These are phyloP conservation scores for Syncephalis fuscata DNA, from an alignment of 371 early-diverging fungal genomes.

Conservation along the genomic window DNA sequence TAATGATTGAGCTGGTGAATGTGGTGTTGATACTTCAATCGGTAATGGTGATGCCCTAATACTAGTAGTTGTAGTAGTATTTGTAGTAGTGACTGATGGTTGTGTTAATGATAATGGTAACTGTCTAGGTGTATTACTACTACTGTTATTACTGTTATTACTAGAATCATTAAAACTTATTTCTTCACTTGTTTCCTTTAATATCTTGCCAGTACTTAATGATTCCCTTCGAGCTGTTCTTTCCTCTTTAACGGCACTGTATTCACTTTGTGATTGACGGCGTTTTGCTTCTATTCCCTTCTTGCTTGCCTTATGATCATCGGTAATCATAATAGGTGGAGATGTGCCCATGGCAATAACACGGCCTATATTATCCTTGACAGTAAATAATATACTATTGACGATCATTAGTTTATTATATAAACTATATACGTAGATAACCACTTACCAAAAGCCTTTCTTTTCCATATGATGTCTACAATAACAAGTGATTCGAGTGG, in stretches of 20 bases:
- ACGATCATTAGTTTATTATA: background rate
- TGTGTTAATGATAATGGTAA: no score
- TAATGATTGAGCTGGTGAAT: constrained; percentile 13
- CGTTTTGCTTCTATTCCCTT: constrained; percentile 5
- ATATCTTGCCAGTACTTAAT: no score
- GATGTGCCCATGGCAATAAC: constrained; percentile 68
- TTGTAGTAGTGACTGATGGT: background rate
- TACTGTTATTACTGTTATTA: constrained; percentile 6
- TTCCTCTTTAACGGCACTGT: constrained; percentile 10
- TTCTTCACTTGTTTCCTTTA: constrained; percentile 8
- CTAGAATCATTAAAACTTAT: constrained; percentile 6
- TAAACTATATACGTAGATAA: background rate
- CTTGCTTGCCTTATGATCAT: constrained; percentile 83
- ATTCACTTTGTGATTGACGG: constrained; percentile 11
- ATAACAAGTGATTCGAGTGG: constrained; percentile 89
- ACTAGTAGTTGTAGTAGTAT: no score
- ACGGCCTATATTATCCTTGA: constrained; percentile 44
- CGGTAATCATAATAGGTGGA: constrained; percentile 90
- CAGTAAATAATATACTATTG: constrained; percentile 44
- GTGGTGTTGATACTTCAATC: constrained; percentile 14
- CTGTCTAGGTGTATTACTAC: constrained; percentile 9
- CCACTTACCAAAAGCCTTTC: constrained; percentile 49
- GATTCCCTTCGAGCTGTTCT: constrained; percentile 9
- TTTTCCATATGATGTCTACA: constrained; percentile 87
- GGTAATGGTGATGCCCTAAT: constrained; percentile 7